A percentile compares a stretch with the other conserved stretches of the same genome.
Evolutionary conservation across 495 filamentous ascomycete genomes (phyloP).

Genomic region (Penicillium angulare): DNA sequence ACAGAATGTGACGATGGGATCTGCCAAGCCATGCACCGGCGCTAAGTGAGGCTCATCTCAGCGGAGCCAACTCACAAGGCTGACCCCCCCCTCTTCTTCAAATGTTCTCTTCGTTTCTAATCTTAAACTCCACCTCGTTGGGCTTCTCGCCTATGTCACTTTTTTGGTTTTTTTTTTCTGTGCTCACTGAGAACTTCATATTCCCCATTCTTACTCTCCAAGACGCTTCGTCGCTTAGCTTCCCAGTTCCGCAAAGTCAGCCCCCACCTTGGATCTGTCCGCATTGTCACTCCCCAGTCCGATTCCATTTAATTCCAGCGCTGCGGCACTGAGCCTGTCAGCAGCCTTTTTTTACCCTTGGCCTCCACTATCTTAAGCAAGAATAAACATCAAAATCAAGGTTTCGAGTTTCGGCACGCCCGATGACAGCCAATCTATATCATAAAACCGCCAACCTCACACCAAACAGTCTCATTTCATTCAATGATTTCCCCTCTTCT

Average conservation of each 20-base stretch:
- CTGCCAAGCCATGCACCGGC: constrained; percentile 2
- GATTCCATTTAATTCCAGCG: neutral
- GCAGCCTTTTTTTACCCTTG: neutral
- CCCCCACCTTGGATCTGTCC: too few relatives aligned
- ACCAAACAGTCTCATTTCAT: constrained; percentile 3
- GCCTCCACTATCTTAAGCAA: neutral
- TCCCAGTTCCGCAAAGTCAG: too few relatives aligned
- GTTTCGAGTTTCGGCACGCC: neutral
- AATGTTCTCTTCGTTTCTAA: neutral
- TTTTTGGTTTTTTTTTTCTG: neutral
- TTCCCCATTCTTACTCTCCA: too few relatives aligned
- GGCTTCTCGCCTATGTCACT: constrained; percentile 2
- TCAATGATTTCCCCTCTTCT: constrained; percentile 18
- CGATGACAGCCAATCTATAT: constrained; percentile 19
- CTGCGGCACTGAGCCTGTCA: too few relatives aligned
- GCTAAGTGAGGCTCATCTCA: constrained; percentile 15
- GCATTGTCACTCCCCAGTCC: too few relatives aligned
- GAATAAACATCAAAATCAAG: neutral
- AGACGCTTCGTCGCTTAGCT: too few relatives aligned
- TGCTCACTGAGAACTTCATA: too few relatives aligned
- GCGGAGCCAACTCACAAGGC: constrained; percentile 1
- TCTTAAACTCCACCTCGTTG: neutral
- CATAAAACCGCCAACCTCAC: constrained; percentile 6
- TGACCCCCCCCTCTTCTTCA: constrained; percentile 2
- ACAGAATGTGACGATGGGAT: too few relatives aligned